Evolutionary conservation across 495 filamentous ascomycete genomes (phyloP).

Genomic region (Penicilliopsis zonata): DNA sequence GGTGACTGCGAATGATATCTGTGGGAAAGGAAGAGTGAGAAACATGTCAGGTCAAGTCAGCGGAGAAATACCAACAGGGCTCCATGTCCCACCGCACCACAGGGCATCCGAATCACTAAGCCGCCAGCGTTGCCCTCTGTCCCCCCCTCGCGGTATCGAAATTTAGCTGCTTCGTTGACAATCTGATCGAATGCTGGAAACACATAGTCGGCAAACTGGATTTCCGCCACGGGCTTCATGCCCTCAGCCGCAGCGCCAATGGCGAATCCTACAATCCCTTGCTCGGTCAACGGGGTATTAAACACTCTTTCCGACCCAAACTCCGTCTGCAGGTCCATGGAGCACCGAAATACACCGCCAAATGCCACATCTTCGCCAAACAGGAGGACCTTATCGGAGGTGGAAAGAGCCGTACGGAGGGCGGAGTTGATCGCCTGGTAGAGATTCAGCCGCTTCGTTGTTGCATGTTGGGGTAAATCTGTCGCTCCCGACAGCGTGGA

Average conservation of each 20-base stretch:
- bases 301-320: conserved; percentile 88
- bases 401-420: conserved; percentile 65
- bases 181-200: conserved; percentile 96
- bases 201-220: conserved; percentile 97
- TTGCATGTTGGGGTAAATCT: conserved; percentile 51
- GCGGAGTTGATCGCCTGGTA: conserved; percentile 91
- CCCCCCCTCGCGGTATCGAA: conserved; percentile 70
- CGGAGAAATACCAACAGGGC: conserved; percentile 47
- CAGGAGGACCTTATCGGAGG: conserved; percentile 74
- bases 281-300: conserved; percentile 90
- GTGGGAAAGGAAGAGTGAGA: not conserved
- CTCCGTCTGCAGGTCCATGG: conserved; percentile 73
- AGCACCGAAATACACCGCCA: conserved; percentile 92
- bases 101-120: conserved; percentile 87
- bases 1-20: conserved; percentile 91
- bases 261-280: conserved; percentile 90
- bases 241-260: conserved; percentile 84
- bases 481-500: conserved; percentile 51
- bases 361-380: conserved; percentile 98
- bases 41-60: not conserved
- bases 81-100: conserved; percentile 90
- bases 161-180: conserved; percentile 94
- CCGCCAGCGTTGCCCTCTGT: conserved; percentile 61
- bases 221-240: conserved; percentile 88
- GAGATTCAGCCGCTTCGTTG: conserved; percentile 75